phyloP scores from a whole-genome alignment of 108 stramenopile species.

The Stephanodiscus minutulus region DNA sequence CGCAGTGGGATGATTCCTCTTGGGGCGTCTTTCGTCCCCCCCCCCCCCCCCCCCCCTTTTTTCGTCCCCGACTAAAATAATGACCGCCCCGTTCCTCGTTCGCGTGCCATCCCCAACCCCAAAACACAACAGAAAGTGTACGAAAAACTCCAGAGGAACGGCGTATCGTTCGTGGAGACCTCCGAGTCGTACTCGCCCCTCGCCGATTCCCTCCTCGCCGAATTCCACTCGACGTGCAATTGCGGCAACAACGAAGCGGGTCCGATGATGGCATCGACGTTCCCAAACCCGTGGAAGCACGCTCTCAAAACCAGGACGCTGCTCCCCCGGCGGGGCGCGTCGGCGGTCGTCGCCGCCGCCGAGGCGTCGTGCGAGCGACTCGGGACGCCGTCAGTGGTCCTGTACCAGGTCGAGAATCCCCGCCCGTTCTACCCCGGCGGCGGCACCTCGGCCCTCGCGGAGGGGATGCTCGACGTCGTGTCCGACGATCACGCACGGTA shows the following conservation, averaged over 20 bases:
- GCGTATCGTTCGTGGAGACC: constrained; percentile 75
- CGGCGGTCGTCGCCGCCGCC: constrained; percentile 45
- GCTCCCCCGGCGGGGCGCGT: constrained; percentile 36
- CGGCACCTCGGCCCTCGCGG: constrained; percentile 53
- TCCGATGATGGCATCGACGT: constrained; percentile 47
- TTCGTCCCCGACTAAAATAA: too few species aligned
- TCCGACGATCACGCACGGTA: constrained; percentile 48
- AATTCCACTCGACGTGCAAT: constrained; percentile 51
- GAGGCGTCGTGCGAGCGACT: constrained; percentile 59
- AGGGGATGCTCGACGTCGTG: constrained; percentile 48
- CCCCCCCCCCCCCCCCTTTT: too few species aligned
- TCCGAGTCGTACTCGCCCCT: constrained; percentile 60
- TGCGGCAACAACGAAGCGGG: constrained; percentile 36
- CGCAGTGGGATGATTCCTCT: too few species aligned
- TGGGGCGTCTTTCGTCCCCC: too few species aligned
- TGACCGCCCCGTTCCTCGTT: too few species aligned
- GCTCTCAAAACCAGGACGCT: constrained; percentile 16
- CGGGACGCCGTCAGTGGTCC: constrained; percentile 50
- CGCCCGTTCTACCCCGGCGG: constrained; percentile 62
- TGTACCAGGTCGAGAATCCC: constrained; percentile 67
- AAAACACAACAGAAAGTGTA: constrained; percentile 54
- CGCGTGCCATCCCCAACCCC: neutral
- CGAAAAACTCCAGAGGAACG: constrained; percentile 60
- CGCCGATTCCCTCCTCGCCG: constrained; percentile 52
- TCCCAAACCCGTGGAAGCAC: constrained; percentile 55